Conservation (phyloP, 73 alveolate genomes). For the Effrenium voratum region DNA sequence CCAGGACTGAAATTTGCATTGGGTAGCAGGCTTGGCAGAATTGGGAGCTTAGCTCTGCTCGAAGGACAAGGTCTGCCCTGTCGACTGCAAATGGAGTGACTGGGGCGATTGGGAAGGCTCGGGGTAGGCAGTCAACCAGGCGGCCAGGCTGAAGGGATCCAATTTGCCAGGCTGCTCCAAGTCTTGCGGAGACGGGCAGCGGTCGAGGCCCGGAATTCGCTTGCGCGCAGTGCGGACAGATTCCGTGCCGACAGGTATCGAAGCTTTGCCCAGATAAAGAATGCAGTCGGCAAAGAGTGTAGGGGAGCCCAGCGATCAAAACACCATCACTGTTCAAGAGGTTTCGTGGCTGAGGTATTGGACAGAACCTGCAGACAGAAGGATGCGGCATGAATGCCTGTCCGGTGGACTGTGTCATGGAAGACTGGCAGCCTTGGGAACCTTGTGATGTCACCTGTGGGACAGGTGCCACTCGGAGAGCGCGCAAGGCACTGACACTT, state of each 20-base stretch:
- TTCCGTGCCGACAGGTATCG: slow-evolving; percentile 26
- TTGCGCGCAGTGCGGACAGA: no score
- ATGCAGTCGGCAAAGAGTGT: slow-evolving; percentile 42
- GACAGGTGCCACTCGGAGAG: slow-evolving; percentile 12
- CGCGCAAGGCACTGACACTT: slow-evolving; percentile 22
- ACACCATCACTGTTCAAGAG: not conserved
- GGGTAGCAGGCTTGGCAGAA: no score
- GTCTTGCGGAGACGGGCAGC: slow-evolving; percentile 65
- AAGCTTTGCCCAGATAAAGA: slow-evolving; percentile 38
- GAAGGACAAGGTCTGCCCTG: slow-evolving; percentile 46
- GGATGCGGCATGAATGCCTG: slow-evolving; percentile 61
- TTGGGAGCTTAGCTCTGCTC: not conserved
- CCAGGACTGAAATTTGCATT: not conserved
- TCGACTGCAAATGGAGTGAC: slow-evolving; percentile 77
- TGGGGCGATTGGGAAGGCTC: slow-evolving; percentile 92
- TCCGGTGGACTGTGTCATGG: slow-evolving; percentile 75
- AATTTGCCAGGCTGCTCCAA: slow-evolving; percentile 59
- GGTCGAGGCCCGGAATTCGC: not conserved
- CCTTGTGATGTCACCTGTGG: slow-evolving; percentile 80
- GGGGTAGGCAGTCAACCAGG: not conserved
- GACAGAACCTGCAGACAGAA: slow-evolving; percentile 58
- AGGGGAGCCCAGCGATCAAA: not conserved
- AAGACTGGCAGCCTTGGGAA: slow-evolving; percentile 71
- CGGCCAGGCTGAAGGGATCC: not conserved
- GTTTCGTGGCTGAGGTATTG: not conserved